phyloP scores from a whole-genome alignment of 2,329 filamentous ascomycete species.

The Fusarium illudens region DNA sequence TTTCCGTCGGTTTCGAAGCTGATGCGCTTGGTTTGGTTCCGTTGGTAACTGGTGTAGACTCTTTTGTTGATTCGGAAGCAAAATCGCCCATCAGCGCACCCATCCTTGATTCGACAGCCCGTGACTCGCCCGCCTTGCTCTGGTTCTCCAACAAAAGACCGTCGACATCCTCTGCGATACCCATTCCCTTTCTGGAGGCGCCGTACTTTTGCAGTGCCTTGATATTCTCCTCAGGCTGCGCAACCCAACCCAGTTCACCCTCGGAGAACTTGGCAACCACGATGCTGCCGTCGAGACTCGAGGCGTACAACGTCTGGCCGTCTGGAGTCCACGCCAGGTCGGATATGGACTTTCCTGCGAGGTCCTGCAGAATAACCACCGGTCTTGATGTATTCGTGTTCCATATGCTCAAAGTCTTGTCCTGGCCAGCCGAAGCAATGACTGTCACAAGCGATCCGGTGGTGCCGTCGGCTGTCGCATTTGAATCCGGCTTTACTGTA shows the following conservation, averaged over 20 bases:
- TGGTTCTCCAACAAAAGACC: slow-evolving; percentile 86
- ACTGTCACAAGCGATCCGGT: slow-evolving; percentile 77
- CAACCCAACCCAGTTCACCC: slow-evolving; percentile 90
- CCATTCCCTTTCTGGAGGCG: slow-evolving; percentile 84
- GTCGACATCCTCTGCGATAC: slow-evolving; percentile 92
- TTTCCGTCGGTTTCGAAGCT: slow-evolving; percentile 51
- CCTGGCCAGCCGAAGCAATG: slow-evolving; percentile 94
- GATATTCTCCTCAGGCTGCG: slow-evolving; percentile 87
- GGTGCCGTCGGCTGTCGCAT: slow-evolving; percentile 55
- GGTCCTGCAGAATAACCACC: slow-evolving; percentile 87
- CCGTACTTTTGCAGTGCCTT: slow-evolving; percentile 94
- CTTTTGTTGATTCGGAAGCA: slow-evolving; percentile 64
- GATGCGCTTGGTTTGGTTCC: slow-evolving; percentile 56
- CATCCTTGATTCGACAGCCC: slow-evolving; percentile 93
- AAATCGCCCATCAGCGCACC: slow-evolving; percentile 96
- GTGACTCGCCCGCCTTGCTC: slow-evolving; percentile 90
- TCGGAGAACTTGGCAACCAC: slow-evolving; percentile 82
- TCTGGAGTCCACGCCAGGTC: slow-evolving; percentile 95
- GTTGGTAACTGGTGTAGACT: slow-evolving; percentile 57
- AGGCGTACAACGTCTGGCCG: slow-evolving; percentile 85
- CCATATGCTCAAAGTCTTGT: slow-evolving; percentile 97
- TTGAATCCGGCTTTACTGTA: slow-evolving; percentile 69
- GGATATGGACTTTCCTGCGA: slow-evolving; percentile 90
- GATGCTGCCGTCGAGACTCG: slow-evolving; percentile 89
- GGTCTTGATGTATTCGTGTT: slow-evolving; percentile 95